These are phyloP conservation scores for Adansonia digitata DNA, from an alignment of 345 rosid genomes.

Conservation along the genomic window DNA sequence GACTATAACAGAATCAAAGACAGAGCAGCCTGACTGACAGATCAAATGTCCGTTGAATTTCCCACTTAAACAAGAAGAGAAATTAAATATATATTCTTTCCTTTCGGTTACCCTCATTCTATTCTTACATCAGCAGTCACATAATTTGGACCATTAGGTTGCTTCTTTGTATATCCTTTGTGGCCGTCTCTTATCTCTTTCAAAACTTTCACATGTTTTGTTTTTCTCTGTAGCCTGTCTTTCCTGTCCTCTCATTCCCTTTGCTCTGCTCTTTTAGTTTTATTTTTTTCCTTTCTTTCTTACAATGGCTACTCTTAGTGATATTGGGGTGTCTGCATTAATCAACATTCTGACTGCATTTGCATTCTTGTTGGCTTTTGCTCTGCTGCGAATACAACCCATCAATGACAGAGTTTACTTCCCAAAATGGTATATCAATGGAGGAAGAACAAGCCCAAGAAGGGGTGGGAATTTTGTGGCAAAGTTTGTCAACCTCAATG, in stretches of 20 bases:
- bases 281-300: neutral
- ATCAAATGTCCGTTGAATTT: neutral
- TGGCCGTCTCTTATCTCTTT: neutral
- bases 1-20: neutral
- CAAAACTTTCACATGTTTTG: neutral
- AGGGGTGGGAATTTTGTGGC: constrained; percentile 51
- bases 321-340: constrained; percentile 81
- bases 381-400: constrained; percentile 78
- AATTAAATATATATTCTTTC: neutral
- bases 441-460: constrained; percentile 66
- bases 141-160: neutral
- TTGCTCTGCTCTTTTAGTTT: neutral
- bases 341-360: constrained; percentile 69
- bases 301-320: constrained; percentile 83
- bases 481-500: constrained; percentile 74
- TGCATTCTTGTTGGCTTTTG: constrained; percentile 81
- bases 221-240: neutral
- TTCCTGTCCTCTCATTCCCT: neutral
- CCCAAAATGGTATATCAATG: constrained; percentile 73
- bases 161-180: neutral
- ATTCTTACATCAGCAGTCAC: constrained; percentile 1
- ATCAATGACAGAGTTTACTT: constrained; percentile 89
- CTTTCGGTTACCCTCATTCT: neutral
- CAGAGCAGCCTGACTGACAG: neutral
- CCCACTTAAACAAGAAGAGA: neutral